Percentiles rank a stretch among this genome's conserved stretches.
phyloP scores from a whole-genome alignment of 2,329 filamentous ascomycete species.

The Monilinia aucupariae region DNA sequence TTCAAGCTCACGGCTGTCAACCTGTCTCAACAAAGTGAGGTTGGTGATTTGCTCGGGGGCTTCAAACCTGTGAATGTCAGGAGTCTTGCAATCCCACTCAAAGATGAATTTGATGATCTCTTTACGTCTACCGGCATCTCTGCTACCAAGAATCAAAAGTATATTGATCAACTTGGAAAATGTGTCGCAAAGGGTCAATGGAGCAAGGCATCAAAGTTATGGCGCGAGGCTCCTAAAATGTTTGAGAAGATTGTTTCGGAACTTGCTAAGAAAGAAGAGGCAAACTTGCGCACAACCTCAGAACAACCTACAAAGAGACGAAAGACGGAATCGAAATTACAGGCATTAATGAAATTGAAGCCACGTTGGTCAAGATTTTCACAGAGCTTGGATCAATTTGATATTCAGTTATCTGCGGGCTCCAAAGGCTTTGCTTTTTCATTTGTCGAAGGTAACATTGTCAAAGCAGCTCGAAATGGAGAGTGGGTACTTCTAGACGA shows the following conservation, averaged over 20 bases:
- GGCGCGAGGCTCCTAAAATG: slow-evolving; percentile 85
- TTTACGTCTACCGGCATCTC: slow-evolving; percentile 84
- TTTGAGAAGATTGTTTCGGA: slow-evolving; percentile 65
- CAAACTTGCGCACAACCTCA: slow-evolving; percentile 37
- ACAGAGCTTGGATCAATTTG: slow-evolving; percentile 68
- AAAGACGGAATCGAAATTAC: slow-evolving; percentile 61
- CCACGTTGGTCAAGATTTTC: slow-evolving; percentile 78
- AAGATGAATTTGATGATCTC: slow-evolving; percentile 88
- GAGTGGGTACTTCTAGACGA: slow-evolving; percentile 97
- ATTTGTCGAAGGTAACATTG: slow-evolving; percentile 92
- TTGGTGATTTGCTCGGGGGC: slow-evolving; percentile 88
- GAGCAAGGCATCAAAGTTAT: slow-evolving; percentile 77
- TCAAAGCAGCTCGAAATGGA: slow-evolving; percentile 91
- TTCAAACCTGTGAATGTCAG: slow-evolving; percentile 94
- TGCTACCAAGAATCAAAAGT: slow-evolving; percentile 78
- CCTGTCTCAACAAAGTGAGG: slow-evolving; percentile 95
- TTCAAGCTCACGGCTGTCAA: slow-evolving; percentile 91
- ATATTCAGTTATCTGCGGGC: slow-evolving; percentile 69
- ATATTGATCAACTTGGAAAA: slow-evolving; percentile 74
- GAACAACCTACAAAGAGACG: slow-evolving; percentile 66
- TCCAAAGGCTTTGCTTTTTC: slow-evolving; percentile 82
- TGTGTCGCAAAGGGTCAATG: slow-evolving; percentile 78
- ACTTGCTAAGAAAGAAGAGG: slow-evolving; percentile 43
- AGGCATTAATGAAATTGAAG: slow-evolving; percentile 51
- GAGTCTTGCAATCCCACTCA: slow-evolving; percentile 79